Base-by-base conservation (phyloP, 495 filamentous ascomycete species). In the Penicillium antarcticum region DNA sequence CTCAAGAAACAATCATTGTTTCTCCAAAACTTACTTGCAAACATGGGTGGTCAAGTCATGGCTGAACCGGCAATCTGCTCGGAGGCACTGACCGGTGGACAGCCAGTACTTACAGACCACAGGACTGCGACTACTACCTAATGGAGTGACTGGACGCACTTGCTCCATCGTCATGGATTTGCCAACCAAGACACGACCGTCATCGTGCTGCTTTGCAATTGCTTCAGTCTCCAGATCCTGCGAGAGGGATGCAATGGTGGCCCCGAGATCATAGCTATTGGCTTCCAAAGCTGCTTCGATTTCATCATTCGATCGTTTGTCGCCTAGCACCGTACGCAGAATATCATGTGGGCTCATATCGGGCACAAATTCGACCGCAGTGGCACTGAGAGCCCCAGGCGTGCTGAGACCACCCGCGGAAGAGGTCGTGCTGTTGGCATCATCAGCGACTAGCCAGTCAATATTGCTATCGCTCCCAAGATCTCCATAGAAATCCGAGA, bases 341-440 rank as follows among this genome's bases (percentile, higher is more conserved):
- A 99, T 99, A 68, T 99, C 95, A 73, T 96, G 95, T 3, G 95
- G 92, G 44, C 89, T 94, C 95, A 99, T 99, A 60, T 97, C 91
- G 31, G 85, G 82, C 23, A 88, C 83, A 52, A 89, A 81, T 60
- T 89, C 95, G 48, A 92, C 84, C 13, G 91, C 86, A 7, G 86
- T 87, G 16, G 85, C 86, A 48, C 87, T 88, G 53, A 89, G 85
- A 24, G 87, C 76, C 18, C 81, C 87, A 48, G 80, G 82, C 9
- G 71, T 54, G 38, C 80, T 80, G 35, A 77, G 75, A 3, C 82
- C 83, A 17, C 81, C 78, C 4, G 84, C 81, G 10, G 91, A 96
- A 11, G 89, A 86, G 23, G 81, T 80, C 42, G 82, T 82, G 61
- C 87, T 95, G 34, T 80, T 79, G 46, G 84, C 82, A 70, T 96